phyloP scores from a whole-genome alignment of 1,284 basidiomycete species.

The Rhodotorula mucilaginosa region DNA sequence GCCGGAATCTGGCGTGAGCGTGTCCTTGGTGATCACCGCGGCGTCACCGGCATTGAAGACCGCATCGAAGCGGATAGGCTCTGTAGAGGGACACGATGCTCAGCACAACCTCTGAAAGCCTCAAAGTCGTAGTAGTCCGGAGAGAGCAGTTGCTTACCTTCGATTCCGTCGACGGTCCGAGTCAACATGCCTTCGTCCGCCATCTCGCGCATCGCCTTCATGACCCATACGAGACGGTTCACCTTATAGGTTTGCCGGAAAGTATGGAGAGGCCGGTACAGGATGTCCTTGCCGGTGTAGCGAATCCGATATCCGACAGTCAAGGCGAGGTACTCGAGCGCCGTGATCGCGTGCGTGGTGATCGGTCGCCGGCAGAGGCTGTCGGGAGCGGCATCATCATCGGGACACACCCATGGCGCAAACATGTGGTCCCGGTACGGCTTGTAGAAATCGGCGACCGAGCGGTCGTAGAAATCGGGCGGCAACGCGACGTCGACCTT shows the following conservation, averaged over 20 bases:
- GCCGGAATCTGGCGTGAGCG: slow-evolving; percentile 1
- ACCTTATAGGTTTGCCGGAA: background rate
- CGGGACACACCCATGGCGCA: background rate
- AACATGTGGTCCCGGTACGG: slow-evolving; percentile 1
- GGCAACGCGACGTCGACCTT: background rate
- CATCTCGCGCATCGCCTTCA: slow-evolving; percentile 3
- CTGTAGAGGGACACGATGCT: background rate
- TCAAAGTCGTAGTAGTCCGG: background rate
- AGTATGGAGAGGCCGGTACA: background rate
- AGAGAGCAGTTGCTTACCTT: background rate
- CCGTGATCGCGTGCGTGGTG: background rate
- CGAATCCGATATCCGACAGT: slow-evolving; percentile 2
- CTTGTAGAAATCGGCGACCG: background rate
- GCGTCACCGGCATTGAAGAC: slow-evolving; percentile 3
- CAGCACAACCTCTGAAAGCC: too few species aligned
- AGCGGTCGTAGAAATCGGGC: background rate
- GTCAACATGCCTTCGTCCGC: slow-evolving; percentile 1
- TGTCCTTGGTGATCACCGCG: background rate
- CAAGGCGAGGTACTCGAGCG: slow-evolving; percentile 6
- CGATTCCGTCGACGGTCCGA: background rate
- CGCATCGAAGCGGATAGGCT: background rate
- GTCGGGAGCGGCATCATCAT: background rate
- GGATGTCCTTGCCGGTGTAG: background rate
- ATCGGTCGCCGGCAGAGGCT: background rate
- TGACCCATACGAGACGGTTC: background rate